A percentile compares a stretch with the other conserved stretches of the same genome.
phyloP scores from a whole-genome alignment of 1,139 yeast species.

The Lodderomyces margitis region DNA sequence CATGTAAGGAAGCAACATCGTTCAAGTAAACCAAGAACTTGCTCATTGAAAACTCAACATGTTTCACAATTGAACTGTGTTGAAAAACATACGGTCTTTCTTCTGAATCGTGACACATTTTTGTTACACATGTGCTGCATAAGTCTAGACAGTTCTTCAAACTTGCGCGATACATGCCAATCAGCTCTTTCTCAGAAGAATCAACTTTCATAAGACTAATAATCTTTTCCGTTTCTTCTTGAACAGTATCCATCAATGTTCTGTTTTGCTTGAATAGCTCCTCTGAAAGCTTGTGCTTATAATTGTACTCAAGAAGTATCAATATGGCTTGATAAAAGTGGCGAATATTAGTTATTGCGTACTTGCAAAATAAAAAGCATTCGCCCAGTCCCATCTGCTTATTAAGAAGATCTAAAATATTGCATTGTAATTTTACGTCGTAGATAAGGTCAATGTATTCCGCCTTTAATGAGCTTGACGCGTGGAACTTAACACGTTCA shows the following conservation, averaged over 20 bases:
- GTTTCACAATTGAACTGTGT: neutral
- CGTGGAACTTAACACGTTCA: neutral
- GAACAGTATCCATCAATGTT: neutral
- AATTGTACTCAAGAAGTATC: constrained; percentile 2
- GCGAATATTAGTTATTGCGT: neutral
- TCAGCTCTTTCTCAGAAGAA: neutral
- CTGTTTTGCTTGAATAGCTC: neutral
- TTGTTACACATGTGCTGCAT: neutral
- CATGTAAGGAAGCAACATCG: neutral
- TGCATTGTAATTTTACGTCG: neutral
- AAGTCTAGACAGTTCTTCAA: neutral
- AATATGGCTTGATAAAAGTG: neutral
- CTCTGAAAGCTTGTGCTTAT: neutral
- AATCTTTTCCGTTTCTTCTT: neutral
- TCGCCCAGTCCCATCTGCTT: neutral
- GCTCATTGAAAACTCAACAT: neutral
- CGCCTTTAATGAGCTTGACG: neutral
- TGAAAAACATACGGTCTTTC: neutral
- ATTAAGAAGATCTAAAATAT: neutral
- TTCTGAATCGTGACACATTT: neutral
- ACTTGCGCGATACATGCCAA: neutral
- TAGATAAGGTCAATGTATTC: neutral
- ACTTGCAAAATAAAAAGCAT: neutral
- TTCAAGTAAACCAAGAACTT: neutral
- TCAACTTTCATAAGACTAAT: neutral